Evolutionary conservation across 768 basidiomycete species (phyloP), one percentile per base, ranked within the genome.

Genomic region (Leucocoprinus sp.): DNA sequence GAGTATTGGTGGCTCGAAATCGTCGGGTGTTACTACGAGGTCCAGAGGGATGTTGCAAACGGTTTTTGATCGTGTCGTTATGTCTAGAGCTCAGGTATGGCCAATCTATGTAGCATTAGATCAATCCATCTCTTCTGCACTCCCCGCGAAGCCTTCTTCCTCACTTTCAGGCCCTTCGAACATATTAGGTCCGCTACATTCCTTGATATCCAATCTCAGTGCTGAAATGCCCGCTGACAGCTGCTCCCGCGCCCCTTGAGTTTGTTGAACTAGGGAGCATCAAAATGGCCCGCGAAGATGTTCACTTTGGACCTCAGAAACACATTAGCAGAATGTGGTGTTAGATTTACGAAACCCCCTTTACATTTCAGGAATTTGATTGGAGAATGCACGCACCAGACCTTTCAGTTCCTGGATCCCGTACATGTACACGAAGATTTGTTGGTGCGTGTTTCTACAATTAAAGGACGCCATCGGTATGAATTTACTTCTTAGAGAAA

Each of bases 1-100:
- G 69, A 22, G 69, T 12, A 69, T 69, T 35, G 63, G 54, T 18
- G 55, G 60, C 2, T 11, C 5, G 8, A 17, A 11, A 2, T 17
- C n/a, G 5, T 5, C 18, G 36, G 22, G 17, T 14, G 28, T 7
- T 29, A 72, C 68, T 40, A 68, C 65, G 64, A 50, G 60, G 14
- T 50, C 50, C 0, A 23, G 3, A 8, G 46, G 46, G 9, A 54
- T 72, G 19, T 63, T 66, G 0, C 27, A 48, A 6, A 49, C 53
- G 1, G 51, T 73, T 5, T 55, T 72, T 18, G 28, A 54, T 1
- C 42, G 43, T n/a, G 51, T 69, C 14, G 42, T 56, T 57, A 0
- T 50, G 3, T 39, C 39, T 7, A 42, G 41, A 26, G 37, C 41
- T 8, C 18, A 56, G 3, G 58, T 70, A 9, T 72, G 69, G 68